Percentiles rank a stretch among this genome's conserved stretches.
These are phyloP conservation scores for Tylopilus sp. DNA, from an alignment of 768 basidiomycete genomes.

Conservation along the genomic window DNA sequence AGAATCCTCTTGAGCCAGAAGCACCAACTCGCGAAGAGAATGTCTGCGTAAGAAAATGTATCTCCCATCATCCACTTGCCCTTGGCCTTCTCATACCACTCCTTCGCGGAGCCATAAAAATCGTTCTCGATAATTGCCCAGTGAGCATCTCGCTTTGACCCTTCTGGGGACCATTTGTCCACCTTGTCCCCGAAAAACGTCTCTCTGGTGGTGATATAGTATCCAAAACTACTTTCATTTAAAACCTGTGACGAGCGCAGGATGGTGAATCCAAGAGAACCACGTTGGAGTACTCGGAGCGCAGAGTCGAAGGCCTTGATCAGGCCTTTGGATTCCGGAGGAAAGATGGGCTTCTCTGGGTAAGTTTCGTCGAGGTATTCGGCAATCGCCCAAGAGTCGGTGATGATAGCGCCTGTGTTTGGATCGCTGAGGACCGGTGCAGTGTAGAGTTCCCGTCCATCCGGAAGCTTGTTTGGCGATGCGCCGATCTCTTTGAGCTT, in stretches of 20 bases:
- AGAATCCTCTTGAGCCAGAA: slow-evolving; percentile 20
- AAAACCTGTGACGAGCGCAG: slow-evolving; percentile 28
- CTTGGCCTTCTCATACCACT: slow-evolving; percentile 19
- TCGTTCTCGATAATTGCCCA: slow-evolving; percentile 20
- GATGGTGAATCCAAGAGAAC: slow-evolving; percentile 12
- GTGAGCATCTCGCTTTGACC: slow-evolving; percentile 30
- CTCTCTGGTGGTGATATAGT: slow-evolving; percentile 38
- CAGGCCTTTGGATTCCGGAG: slow-evolving; percentile 20
- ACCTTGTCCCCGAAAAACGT: slow-evolving; percentile 32
- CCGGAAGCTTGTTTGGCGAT: slow-evolving; percentile 9
- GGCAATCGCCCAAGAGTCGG: too few species aligned
- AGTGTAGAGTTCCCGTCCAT: slow-evolving; percentile 27
- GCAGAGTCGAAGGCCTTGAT: too few species aligned
- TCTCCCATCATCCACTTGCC: too few species aligned
- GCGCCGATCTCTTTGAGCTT: slow-evolving; percentile 19
- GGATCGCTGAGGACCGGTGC: too few species aligned
- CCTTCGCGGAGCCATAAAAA: slow-evolving; percentile 4
- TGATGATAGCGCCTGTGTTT: too few species aligned
- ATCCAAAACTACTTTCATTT: slow-evolving; percentile 33
- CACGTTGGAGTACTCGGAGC: slow-evolving; percentile 2
- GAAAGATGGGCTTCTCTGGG: slow-evolving; percentile 29
- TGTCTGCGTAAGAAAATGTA: too few species aligned
- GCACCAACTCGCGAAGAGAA: too few species aligned
- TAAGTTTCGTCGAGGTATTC: slow-evolving; percentile 36
- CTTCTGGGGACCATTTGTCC: slow-evolving; percentile 38